A percentile compares a stretch with the other conserved stretches of the same genome.
phyloP scores from a whole-genome alignment of 257 asterid genomes.

The Rhazya stricta region DNA sequence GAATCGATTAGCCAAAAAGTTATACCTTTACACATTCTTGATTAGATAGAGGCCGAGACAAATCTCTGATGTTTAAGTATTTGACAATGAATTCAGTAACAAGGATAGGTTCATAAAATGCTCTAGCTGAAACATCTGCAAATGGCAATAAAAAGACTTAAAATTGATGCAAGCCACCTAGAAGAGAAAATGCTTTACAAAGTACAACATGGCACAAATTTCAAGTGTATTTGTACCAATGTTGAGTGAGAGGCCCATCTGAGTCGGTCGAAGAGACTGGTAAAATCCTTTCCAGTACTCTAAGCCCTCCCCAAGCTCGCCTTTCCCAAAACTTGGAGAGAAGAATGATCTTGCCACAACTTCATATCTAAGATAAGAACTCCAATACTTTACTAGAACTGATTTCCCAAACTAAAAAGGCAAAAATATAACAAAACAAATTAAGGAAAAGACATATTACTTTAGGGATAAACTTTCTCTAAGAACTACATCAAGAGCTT shows the following conservation, averaged over 20 bases:
- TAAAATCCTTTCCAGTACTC: slow-evolving; percentile 76
- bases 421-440: neutral
- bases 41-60: slow-evolving; percentile 37
- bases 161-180: neutral
- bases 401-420: neutral
- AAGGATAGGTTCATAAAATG: slow-evolving; percentile 50
- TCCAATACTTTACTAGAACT: neutral
- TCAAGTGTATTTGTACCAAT: slow-evolving; percentile 39
- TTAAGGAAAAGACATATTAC: slow-evolving; percentile 15
- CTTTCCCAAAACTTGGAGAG: slow-evolving; percentile 28
- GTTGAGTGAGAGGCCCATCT: slow-evolving; percentile 82
- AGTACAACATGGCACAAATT: neutral
- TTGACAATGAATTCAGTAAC: slow-evolving; percentile 35
- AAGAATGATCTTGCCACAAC: slow-evolving; percentile 83
- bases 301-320: slow-evolving; percentile 55
- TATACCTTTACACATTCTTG: slow-evolving; percentile 67
- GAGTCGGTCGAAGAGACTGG: slow-evolving; percentile 83
- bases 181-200: neutral
- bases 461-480: slow-evolving; percentile 45
- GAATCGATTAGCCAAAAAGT: neutral
- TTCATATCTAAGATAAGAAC: slow-evolving; percentile 37
- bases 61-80: slow-evolving; percentile 33
- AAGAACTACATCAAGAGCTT: slow-evolving; percentile 74
- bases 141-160: neutral
- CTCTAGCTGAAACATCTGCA: slow-evolving; percentile 81